These are phyloP conservation scores for Triadica sebifera DNA, from an alignment of 345 rosid species.

Conservation along the genomic window DNA sequence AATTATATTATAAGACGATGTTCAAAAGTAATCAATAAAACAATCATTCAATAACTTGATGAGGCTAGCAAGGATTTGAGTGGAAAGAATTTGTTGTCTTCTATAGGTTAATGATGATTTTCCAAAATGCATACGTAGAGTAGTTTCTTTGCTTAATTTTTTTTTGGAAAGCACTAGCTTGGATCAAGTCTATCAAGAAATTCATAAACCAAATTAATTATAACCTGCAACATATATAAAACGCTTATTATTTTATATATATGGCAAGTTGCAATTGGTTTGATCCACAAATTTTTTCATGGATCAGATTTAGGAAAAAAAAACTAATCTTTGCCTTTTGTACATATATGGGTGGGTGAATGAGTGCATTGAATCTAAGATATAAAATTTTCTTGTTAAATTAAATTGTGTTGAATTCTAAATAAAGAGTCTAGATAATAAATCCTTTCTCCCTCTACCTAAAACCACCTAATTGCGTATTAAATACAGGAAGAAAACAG, in stretches of 20 bases:
- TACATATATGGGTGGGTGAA: not conserved
- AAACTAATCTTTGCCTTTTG: not conserved
- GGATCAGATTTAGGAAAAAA: too few relatives aligned
- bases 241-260: too few relatives aligned
- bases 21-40: not conserved
- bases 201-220: too few relatives aligned
- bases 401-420: constrained; percentile 4
- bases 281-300: too few relatives aligned
- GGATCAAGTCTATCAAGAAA: too few relatives aligned
- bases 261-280: too few relatives aligned
- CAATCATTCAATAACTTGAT: not conserved
- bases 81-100: not conserved
- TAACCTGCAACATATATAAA: too few relatives aligned
- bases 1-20: not conserved
- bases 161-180: too few relatives aligned
- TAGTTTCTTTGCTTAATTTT: not conserved
- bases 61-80: not conserved
- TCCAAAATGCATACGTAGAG: not conserved
- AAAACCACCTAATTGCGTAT: constrained; percentile 51
- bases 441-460: constrained; percentile 22
- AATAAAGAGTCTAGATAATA: too few relatives aligned
- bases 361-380: not conserved
- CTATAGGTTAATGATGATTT: constrained; percentile 1
- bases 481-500: constrained; percentile 49
- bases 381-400: not conserved